Percentiles rank a stretch among this genome's conserved stretches.
These are phyloP conservation scores for Leptomonas seymouri DNA, from an alignment of 208 protist genomes.

Conservation along the genomic window DNA sequence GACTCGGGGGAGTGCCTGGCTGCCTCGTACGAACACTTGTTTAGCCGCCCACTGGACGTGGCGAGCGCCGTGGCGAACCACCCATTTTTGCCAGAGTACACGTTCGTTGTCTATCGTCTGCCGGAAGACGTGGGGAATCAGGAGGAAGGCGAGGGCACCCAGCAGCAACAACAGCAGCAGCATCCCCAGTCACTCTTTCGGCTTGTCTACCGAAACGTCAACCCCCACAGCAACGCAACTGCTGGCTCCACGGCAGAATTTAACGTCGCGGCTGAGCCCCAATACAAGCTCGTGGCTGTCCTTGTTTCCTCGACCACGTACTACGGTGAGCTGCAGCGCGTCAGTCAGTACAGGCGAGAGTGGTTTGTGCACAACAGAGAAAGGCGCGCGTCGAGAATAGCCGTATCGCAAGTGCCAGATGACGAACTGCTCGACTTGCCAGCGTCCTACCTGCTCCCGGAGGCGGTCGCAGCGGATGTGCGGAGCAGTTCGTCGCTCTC, in stretches of 20 bases:
- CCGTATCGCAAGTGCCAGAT: no score
- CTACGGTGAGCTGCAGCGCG: conserved; percentile 35
- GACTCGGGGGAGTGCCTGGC: conserved; percentile 61
- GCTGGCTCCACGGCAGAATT: neutral
- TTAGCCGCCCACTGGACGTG: conserved; percentile 25
- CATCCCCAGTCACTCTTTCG: conserved; percentile 63
- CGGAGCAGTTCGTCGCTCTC: conserved; percentile 24
- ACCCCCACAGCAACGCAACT: neutral
- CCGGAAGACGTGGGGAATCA: conserved; percentile 11
- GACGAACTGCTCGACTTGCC: neutral
- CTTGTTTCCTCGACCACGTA: conserved; percentile 62
- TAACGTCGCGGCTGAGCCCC: conserved; percentile 33
- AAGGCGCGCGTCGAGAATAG: neutral
- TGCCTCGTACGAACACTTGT: conserved; percentile 61
- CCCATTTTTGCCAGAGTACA: conserved; percentile 78
- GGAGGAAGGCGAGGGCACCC: neutral
- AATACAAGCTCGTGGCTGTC: conserved; percentile 77
- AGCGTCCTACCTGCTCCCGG: conserved; percentile 10
- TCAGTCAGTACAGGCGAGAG: conserved; percentile 25
- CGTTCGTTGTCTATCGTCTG: conserved; percentile 77
- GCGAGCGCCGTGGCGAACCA: conserved; percentile 43
- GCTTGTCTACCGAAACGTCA: conserved; percentile 85
- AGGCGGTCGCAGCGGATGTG: conserved; percentile 24
- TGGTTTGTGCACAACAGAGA: conserved; percentile 17
- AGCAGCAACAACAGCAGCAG: neutral